A percentile compares a stretch with the other conserved stretches of the same genome.
phyloP scores from a whole-genome alignment of 306 rosid species.

The Pterocarpus santalinus region DNA sequence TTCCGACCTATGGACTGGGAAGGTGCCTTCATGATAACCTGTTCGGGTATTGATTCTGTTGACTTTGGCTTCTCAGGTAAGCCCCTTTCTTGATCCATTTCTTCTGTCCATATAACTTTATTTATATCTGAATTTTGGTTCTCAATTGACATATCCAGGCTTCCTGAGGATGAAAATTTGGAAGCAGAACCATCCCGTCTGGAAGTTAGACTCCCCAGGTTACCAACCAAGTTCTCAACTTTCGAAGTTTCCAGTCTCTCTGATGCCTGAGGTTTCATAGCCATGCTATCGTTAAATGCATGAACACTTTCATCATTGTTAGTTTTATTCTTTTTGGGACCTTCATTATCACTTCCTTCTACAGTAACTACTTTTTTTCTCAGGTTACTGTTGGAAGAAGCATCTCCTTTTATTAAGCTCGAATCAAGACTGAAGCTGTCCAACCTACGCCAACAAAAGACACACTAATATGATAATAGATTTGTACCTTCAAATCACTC shows the following conservation, averaged over 20 bases:
- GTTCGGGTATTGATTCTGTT: constrained; percentile 50
- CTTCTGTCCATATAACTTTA: constrained; percentile 44
- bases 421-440: constrained; percentile 75
- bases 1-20: constrained; percentile 42
- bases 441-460: constrained; percentile 57
- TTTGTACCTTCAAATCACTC: constrained; percentile 28
- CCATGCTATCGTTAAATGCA: constrained; percentile 50
- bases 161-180: constrained; percentile 47
- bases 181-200: constrained; percentile 51
- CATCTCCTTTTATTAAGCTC: constrained; percentile 54
- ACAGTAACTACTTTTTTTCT: constrained; percentile 55
- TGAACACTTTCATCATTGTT: constrained; percentile 44
- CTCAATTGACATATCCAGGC: constrained; percentile 43
- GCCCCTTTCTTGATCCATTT: constrained; percentile 50
- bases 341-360: constrained; percentile 53
- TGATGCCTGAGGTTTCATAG: constrained; percentile 51
- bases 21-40: constrained; percentile 43
- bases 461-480: constrained; percentile 24
- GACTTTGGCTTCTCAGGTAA: constrained; percentile 46
- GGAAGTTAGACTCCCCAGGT: constrained; percentile 50
- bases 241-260: constrained; percentile 51
- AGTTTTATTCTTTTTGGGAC: constrained; percentile 49
- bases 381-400: constrained; percentile 48
- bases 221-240: constrained; percentile 52
- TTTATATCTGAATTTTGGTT: constrained; percentile 46